Conservation (phyloP, 2,329 filamentous ascomycete genomes). For the Plenodomus lindquistii region DNA sequence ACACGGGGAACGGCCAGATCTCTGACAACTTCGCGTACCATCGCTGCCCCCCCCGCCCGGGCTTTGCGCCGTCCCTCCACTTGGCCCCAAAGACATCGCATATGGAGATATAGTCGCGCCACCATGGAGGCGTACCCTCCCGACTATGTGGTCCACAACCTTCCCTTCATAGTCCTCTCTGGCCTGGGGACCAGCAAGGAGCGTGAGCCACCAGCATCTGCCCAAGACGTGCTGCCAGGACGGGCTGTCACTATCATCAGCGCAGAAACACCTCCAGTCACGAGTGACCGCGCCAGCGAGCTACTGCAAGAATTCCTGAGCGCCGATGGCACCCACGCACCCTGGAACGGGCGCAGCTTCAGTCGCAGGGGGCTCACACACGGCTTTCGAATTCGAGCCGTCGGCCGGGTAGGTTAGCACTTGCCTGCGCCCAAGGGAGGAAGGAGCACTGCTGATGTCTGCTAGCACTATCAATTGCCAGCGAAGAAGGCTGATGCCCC, state of each 20-base stretch:
- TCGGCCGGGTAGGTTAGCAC: conserved; percentile 74
- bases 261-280: conserved; percentile 71
- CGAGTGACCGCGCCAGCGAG: conserved; percentile 65
- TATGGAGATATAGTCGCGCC: neutral
- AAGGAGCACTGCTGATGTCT: conserved; percentile 24
- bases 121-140: conserved; percentile 77
- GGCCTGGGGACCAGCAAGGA: conserved; percentile 60
- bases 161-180: conserved; percentile 81
- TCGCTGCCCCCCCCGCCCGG: neutral
- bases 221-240: conserved; percentile 41
- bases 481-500: conserved; percentile 66
- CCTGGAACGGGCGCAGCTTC: conserved; percentile 67
- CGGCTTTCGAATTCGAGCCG: conserved; percentile 70
- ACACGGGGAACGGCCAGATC: neutral
- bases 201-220: conserved; percentile 50
- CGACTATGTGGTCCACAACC: conserved; percentile 83
- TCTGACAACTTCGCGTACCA: neutral
- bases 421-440: conserved; percentile 12
- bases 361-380: conserved; percentile 50
- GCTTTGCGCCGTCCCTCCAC: neutral
- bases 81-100: neutral
- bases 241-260: conserved; percentile 63
- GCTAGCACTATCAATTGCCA: conserved; percentile 60
- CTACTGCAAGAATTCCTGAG: conserved; percentile 69
- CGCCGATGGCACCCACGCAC: conserved; percentile 64